Conservation (phyloP, 1,139 yeast species). For the Pichia sp. region DNA sequence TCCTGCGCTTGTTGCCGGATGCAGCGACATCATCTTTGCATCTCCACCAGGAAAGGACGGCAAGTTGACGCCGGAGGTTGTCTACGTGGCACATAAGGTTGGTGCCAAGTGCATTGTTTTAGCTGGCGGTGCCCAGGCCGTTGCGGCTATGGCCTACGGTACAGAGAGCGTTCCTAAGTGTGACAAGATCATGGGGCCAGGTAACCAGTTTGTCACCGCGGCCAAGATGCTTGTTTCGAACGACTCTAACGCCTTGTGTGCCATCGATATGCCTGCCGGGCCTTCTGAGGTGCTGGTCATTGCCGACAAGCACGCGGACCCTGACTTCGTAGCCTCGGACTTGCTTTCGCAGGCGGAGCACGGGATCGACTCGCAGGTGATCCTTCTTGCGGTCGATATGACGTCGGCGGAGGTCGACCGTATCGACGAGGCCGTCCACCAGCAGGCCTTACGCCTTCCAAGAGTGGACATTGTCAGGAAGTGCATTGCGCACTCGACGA, state of each 20-base stretch:
- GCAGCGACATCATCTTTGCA: conserved; percentile 88
- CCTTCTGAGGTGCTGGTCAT: conserved; percentile 95
- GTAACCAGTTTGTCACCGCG: conserved; percentile 98
- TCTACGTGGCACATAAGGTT: conserved; percentile 91
- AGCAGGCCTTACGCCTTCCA: conserved; percentile 82
- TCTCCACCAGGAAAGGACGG: conserved; percentile 98
- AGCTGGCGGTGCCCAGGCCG: conserved; percentile 99
- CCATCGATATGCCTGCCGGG: conserved; percentile 99
- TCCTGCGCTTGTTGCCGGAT: conserved; percentile 98
- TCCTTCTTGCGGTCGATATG: conserved; percentile 77
- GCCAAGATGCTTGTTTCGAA: conserved; percentile 97
- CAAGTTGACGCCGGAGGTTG: conserved; percentile 91
- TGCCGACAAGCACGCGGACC: conserved; percentile 83
- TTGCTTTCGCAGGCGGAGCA: conserved; percentile 97
- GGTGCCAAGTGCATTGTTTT: conserved; percentile 86
- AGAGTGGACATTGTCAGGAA: conserved; percentile 90
- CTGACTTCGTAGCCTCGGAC: conserved; percentile 94
- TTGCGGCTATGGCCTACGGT: conserved; percentile 98
- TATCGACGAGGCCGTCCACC: conserved; percentile 75
- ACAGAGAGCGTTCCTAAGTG: conserved; percentile 88
- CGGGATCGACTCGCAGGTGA: conserved; percentile 96
- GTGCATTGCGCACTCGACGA: conserved; percentile 87
- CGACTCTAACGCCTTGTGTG: conserved; percentile 90
- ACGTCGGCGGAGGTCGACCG: conserved; percentile 53
- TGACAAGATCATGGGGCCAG: conserved; percentile 97